A percentile compares a stretch with the other conserved stretches of the same genome.
Evolutionary conservation across 1,284 basidiomycete genomes (phyloP).

Genomic region (Grifola frondosa): DNA sequence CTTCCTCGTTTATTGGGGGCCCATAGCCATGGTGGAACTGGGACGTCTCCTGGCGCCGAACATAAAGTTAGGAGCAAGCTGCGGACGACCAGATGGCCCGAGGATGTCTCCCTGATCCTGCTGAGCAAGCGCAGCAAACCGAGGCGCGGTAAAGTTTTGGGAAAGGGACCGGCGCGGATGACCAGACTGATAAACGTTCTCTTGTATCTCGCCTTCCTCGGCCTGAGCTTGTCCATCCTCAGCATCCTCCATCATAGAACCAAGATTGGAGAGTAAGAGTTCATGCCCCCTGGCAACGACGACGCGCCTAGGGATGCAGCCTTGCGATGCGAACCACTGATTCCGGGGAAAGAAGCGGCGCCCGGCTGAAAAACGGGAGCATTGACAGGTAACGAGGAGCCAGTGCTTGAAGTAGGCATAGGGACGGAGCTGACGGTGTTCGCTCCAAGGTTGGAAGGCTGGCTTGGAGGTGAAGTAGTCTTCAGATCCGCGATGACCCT

Average conservation of each 20-base stretch:
- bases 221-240: slow-evolving; percentile 57
- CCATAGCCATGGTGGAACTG: slow-evolving; percentile 50
- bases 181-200: slow-evolving; percentile 49
- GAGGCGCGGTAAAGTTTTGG: slow-evolving; percentile 81
- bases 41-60: slow-evolving; percentile 75
- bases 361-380: slow-evolving; percentile 73
- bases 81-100: slow-evolving; percentile 82
- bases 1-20: slow-evolving; percentile 79
- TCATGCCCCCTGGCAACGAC: slow-evolving; percentile 57
- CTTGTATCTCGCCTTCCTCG: slow-evolving; percentile 78
- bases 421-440: slow-evolving; percentile 42
- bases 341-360: slow-evolving; percentile 52
- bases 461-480: slow-evolving; percentile 60
- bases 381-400: slow-evolving; percentile 57
- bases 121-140: slow-evolving; percentile 79
- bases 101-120: slow-evolving; percentile 65
- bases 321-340: slow-evolving; percentile 62
- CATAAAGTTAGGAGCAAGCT: slow-evolving; percentile 86
- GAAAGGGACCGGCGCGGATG: slow-evolving; percentile 74
- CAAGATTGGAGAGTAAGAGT: slow-evolving; percentile 71
- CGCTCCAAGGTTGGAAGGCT: slow-evolving; percentile 39
- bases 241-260: slow-evolving; percentile 77
- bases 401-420: slow-evolving; percentile 40
- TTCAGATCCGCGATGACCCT: slow-evolving; percentile 83
- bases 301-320: slow-evolving; percentile 69